Percentiles rank a stretch among this genome's conserved stretches.
phyloP scores from a whole-genome alignment of 192 early-diverging fungal species.

The Coemansia sp. region DNA sequence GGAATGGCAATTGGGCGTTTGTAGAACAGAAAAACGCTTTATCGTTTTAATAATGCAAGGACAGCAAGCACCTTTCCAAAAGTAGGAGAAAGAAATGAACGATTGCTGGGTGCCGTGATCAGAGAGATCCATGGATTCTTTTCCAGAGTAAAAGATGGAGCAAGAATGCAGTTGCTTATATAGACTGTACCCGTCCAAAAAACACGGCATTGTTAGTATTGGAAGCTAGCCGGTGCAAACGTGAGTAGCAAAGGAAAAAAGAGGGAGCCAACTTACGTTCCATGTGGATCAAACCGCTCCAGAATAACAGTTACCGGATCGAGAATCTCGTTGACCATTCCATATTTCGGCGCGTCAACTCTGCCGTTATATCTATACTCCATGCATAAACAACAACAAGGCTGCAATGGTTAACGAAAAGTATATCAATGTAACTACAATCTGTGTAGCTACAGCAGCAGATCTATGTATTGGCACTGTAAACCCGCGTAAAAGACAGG shows the following conservation, averaged over 20 bases:
- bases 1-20: conserved; percentile 5
- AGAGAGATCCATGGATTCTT: no score
- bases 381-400: conserved; percentile 25
- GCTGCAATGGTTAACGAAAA: background rate
- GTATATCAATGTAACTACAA: background rate
- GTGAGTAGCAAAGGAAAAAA: background rate
- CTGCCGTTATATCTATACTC: conserved; percentile 35
- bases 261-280: conserved; percentile 38
- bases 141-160: no score
- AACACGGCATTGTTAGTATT: background rate
- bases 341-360: conserved; percentile 26
- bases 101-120: no score
- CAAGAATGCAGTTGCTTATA: no score
- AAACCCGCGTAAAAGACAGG: background rate
- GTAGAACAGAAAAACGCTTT: background rate
- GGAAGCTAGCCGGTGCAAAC: background rate
- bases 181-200: background rate
- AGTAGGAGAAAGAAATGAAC: background rate
- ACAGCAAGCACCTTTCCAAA: background rate
- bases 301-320: conserved; percentile 32
- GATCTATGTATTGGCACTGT: background rate
- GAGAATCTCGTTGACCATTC: conserved; percentile 21
- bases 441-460: background rate
- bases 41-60: no score
- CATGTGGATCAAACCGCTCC: conserved; percentile 34